phyloP scores from a whole-genome alignment of 192 early-diverging fungal species.

The Thoreauomyces humboldtii region DNA sequence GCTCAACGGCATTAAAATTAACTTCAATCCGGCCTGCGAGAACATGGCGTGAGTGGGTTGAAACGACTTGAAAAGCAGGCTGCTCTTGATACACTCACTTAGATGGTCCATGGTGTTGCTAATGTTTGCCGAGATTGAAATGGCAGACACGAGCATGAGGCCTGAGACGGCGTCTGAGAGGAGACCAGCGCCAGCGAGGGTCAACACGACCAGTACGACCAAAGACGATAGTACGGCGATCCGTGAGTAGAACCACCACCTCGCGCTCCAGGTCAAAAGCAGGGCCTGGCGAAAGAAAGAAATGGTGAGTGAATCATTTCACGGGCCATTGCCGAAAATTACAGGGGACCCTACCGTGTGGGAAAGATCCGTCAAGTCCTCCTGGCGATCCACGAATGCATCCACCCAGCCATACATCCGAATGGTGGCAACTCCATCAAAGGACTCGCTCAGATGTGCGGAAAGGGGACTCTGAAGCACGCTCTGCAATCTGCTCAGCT shows the following conservation, averaged over 20 bases:
- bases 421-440: slow-evolving; percentile 33
- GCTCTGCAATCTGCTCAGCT: slow-evolving; percentile 27
- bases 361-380: not conserved
- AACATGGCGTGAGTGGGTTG: too few relatives aligned
- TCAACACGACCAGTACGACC: slow-evolving; percentile 5
- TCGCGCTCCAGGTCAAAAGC: slow-evolving; percentile 3
- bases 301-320: too few relatives aligned
- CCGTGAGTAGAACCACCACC: slow-evolving; percentile 27
- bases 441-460: slow-evolving; percentile 31
- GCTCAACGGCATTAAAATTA: slow-evolving; percentile 52
- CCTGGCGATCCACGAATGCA: not conserved
- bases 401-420: not conserved
- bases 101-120: not conserved
- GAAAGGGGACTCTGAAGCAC: slow-evolving; percentile 21
- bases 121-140: not conserved
- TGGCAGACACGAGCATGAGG: slow-evolving; percentile 12
- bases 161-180: not conserved
- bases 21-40: not conserved
- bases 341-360: too few relatives aligned
- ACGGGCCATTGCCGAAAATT: too few relatives aligned
- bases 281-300: too few relatives aligned
- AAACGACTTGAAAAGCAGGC: too few relatives aligned
- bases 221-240: slow-evolving; percentile 5
- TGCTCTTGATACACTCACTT: too few relatives aligned
- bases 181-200: slow-evolving; percentile 6